Evolutionary conservation across 192 early-diverging fungal species (phyloP), one percentile per base, ranked within the genome.

Genomic region (Mycoemilia scoparia): DNA sequence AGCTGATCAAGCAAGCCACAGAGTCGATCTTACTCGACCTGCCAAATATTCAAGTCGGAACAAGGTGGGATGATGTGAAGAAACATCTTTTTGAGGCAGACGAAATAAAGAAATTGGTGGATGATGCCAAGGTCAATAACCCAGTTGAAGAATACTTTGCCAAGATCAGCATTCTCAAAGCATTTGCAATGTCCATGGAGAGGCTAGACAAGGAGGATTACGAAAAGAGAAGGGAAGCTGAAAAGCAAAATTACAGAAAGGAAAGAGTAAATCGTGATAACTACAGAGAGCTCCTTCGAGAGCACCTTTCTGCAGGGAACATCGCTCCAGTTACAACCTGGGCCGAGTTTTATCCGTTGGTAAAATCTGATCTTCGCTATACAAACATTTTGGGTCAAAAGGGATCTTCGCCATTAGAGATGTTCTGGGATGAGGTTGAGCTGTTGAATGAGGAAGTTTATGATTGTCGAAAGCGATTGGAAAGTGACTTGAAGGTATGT

Each of bases 351-450:
- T 82, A 77, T 41, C 77, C 79, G 2, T 21, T 64, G 16, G 63
- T 91, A 38, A 67, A 75, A 22, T 54, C 66, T 0, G 85, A 95
- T 39, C 36, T 52, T 11, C 57, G 78, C 12, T 91, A 82, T 36
- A 39, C 28, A 1, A 44, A 67, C 5, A 72, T 87, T 45, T 64
- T 97, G 3, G 84, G 84, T 0, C 74, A 84, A 45, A 55, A 71
- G 1, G 88, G 86, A 6, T 86, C 85, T 3, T 71, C 73, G 5
- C 89, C 93, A 1, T 46, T 88, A 21, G 93, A 97, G 28, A 41
- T 97, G 21, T 97, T 92, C 51, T 92, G 89, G 82, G 93, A 97
- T 49, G 39, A 75, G 3, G 48, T 91, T 8, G 74, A 85, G 37
- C 70, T 79, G 15, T 52, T 95, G 2, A 78, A 84, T 12, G 84